A percentile compares a stretch with the other conserved stretches of the same genome.
Evolutionary conservation across 805 yeast genomes (phyloP).

Genomic region (Wickerhamiella alocasiicola): DNA sequence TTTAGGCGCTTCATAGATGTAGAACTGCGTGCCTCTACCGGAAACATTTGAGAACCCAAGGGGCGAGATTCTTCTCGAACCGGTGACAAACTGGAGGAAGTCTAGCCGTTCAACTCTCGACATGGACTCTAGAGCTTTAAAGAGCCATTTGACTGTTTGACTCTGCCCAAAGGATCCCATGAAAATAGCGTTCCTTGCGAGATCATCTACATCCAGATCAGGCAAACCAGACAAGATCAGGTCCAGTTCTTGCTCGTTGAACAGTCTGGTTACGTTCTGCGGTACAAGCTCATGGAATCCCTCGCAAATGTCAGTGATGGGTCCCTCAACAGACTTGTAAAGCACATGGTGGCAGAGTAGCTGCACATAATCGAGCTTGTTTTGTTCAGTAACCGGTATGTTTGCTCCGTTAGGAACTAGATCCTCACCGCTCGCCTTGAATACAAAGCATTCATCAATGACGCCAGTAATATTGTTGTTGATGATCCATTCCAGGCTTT

Average conservation of each 20-base stretch:
- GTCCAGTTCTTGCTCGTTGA: slow-evolving; percentile 95
- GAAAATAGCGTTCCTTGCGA: slow-evolving; percentile 98
- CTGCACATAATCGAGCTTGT: slow-evolving; percentile 90
- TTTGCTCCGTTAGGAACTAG: slow-evolving; percentile 78
- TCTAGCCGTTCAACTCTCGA: slow-evolving; percentile 94
- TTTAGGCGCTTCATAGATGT: slow-evolving; percentile 95
- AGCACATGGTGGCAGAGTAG: slow-evolving; percentile 92
- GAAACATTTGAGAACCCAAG: slow-evolving; percentile 93
- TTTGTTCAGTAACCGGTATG: slow-evolving; percentile 86
- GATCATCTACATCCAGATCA: slow-evolving; percentile 93
- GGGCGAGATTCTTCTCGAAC: slow-evolving; percentile 98
- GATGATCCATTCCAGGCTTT: slow-evolving; percentile 87
- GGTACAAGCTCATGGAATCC: slow-evolving; percentile 97
- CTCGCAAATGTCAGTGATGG: slow-evolving; percentile 87
- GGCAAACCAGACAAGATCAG: slow-evolving; percentile 95
- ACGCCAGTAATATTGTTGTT: slow-evolving; percentile 87
- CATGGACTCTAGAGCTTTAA: slow-evolving; percentile 89
- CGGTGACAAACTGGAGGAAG: slow-evolving; percentile 91
- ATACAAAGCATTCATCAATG: slow-evolving; percentile 75
- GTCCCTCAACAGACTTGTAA: slow-evolving; percentile 82
- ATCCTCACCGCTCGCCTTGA: slow-evolving; percentile 83
- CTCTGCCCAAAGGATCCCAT: slow-evolving; percentile 94
- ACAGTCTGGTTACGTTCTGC: slow-evolving; percentile 87
- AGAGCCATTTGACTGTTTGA: slow-evolving; percentile 96
- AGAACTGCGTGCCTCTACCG: slow-evolving; percentile 98